Evolutionary conservation across 176 grass and related monocot genomes (phyloP), one percentile per base, ranked within the genome.

Genomic region (Eremochloa ophiuroides): DNA sequence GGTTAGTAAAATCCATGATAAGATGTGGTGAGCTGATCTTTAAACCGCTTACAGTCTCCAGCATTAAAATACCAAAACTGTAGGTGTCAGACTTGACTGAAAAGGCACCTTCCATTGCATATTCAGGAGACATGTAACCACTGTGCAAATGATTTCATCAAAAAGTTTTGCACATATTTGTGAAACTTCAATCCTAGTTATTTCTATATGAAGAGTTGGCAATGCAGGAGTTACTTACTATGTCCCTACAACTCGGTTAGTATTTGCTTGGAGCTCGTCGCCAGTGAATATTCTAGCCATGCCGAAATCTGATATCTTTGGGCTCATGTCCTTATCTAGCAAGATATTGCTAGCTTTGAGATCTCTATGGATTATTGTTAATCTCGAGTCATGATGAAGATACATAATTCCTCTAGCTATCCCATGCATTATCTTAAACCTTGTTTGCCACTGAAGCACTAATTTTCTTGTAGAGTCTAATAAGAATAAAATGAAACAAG

Each of bases 231-330:
- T 60, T 76, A 79, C 84, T 89, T 23, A 93, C 87, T 86, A 83
- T 31, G 91, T 93, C 29, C 91, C 80, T 2, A 78, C 84, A 84
- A 87, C 69, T 16, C 63, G 82, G 3, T 37, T 62, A 17, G 91
- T 89, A 17, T 38, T 90, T 81, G 20, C 91, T 35, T 77, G 71
- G 61, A 47, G 48, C 39, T 87, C 14, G 5, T 78, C 77, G 0
- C 51, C 65, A n/a, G 71, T 37, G 58, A 93, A 87, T 13, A 88
- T 85, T 26, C 73, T 85, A 42, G 86, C 90, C 56, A 79, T 92
- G 5, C 90, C 90, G 2, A 93, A 93, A 70, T 93, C 87, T 23
- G 91, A 93, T 77, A 92, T 92, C 42, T 92, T 92, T 0, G 90
- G 75, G 0, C 2, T 86, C 69, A 92, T 80, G 3, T 81, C 43